phyloP scores from a whole-genome alignment of 2,329 filamentous ascomycete species.

The Thermoascus crustaceus region DNA sequence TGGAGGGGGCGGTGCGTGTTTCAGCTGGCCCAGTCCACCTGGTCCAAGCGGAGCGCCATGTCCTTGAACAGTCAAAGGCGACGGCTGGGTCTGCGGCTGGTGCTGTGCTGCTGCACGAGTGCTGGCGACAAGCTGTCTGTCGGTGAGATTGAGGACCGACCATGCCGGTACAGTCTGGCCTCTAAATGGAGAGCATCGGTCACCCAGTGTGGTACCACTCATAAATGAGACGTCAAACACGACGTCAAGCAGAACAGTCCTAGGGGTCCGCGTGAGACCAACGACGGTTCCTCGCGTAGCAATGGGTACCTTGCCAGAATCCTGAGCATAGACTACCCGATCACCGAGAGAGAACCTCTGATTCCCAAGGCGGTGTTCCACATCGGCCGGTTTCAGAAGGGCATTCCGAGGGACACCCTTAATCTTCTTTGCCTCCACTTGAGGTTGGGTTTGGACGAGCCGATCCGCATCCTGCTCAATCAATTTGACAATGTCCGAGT shows the following conservation, averaged over 20 bases:
- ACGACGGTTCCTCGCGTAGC: constrained; percentile 88
- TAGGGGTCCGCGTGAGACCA: constrained; percentile 80
- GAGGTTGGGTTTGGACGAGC: constrained; percentile 44
- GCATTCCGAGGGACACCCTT: constrained; percentile 77
- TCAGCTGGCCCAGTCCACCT: constrained; percentile 53
- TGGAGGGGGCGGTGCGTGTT: constrained; percentile 47
- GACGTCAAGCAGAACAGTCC: constrained; percentile 75
- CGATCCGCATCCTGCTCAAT: constrained; percentile 71
- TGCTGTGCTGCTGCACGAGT: constrained; percentile 34
- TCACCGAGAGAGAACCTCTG: constrained; percentile 81
- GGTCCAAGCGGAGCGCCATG: constrained; percentile 51
- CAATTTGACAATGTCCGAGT: constrained; percentile 75
- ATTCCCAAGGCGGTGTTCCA: constrained; percentile 82
- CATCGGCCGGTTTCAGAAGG: constrained; percentile 85
- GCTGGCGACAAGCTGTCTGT: constrained; percentile 66
- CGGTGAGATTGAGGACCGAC: constrained; percentile 79
- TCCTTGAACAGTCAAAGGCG: constrained; percentile 45
- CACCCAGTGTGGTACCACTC: constrained; percentile 87
- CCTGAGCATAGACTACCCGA: constrained; percentile 84
- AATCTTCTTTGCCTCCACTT: constrained; percentile 59
- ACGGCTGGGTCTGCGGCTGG: constrained; percentile 50
- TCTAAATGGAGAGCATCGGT: constrained; percentile 84
- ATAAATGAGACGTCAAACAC: constrained; percentile 95
- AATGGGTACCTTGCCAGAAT: constrained; percentile 90
- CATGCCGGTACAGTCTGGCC: constrained; percentile 83